phyloP scores from a whole-genome alignment of 164 flowering plant genomes.

The Vitis rupestris region DNA sequence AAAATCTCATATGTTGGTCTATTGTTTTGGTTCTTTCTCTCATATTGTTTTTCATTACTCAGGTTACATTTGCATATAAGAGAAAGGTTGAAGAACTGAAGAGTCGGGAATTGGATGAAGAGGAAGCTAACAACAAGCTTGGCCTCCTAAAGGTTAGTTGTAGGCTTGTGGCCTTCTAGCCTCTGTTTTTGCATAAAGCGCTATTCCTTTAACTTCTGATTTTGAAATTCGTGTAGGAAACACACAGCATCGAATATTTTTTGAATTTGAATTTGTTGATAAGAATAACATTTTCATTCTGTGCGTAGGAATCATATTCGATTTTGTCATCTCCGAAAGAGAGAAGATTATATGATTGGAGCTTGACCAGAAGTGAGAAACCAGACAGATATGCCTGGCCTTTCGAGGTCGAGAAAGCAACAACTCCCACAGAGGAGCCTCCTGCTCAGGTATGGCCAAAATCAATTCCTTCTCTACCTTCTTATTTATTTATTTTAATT shows the following conservation, averaged over 20 bases:
- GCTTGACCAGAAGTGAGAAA: constrained; percentile 61
- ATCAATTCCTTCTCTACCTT: background rate
- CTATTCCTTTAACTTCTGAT: background rate
- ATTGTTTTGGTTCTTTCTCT: background rate
- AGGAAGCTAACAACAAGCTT: constrained; percentile 45
- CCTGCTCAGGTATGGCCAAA: constrained; percentile 46
- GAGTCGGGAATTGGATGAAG: constrained; percentile 55
- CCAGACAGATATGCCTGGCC: constrained; percentile 79
- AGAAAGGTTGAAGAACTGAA: constrained; percentile 49
- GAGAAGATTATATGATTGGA: constrained; percentile 91
- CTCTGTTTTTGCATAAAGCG: too few relatives aligned
- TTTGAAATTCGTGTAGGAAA: background rate
- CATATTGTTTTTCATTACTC: background rate
- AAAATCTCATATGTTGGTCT: background rate
- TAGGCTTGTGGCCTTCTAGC: too few relatives aligned
- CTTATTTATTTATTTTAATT: background rate
- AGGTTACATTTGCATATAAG: constrained; percentile 65
- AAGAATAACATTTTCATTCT: background rate
- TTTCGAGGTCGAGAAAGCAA: constrained; percentile 65
- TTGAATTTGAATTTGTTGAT: background rate
- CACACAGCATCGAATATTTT: background rate
- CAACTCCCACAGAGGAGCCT: constrained; percentile 22
- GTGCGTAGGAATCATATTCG: constrained; percentile 54
- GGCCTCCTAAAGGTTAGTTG: constrained; percentile 57
- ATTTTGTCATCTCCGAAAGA: constrained; percentile 71